Evolutionary conservation across 2,329 filamentous ascomycete genomes (phyloP).

Genomic region (Aspergillus luchuensis): DNA sequence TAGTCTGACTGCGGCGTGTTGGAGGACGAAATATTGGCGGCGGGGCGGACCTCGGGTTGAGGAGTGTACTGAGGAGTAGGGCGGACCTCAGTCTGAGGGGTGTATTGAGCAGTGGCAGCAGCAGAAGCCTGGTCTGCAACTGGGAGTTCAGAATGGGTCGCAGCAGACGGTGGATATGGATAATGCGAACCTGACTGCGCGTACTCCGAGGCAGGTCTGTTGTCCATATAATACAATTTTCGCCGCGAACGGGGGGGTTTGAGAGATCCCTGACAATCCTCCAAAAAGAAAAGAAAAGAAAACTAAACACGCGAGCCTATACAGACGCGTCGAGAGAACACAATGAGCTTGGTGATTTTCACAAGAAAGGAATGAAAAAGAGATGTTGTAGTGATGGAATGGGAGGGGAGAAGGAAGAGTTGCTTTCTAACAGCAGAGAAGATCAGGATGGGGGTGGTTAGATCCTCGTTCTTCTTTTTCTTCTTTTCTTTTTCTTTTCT

Average conservation of each 20-base stretch:
- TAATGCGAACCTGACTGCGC: conserved; percentile 82
- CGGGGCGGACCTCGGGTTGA: conserved; percentile 74
- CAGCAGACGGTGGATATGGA: conserved; percentile 56
- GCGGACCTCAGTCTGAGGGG: conserved; percentile 42
- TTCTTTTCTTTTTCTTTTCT: background rate
- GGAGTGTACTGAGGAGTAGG: conserved; percentile 70
- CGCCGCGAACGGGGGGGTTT: conserved; percentile 21
- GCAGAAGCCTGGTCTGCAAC: conserved; percentile 89
- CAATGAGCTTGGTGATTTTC: conserved; percentile 33
- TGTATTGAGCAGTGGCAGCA: conserved; percentile 56
- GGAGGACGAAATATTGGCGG: conserved; percentile 69
- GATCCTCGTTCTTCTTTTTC: background rate
- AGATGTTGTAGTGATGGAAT: conserved; percentile 9
- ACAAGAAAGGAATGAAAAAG: conserved; percentile 15
- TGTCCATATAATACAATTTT: conserved; percentile 56
- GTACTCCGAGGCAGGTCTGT: conserved; percentile 70
- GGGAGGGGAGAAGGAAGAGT: conserved; percentile 16
- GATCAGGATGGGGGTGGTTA: conserved; percentile 9
- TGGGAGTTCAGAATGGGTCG: conserved; percentile 78
- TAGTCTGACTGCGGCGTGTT: conserved; percentile 89
- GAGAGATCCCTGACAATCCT: conserved; percentile 26
- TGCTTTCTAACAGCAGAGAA: background rate
- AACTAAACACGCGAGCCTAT: conserved; percentile 26
- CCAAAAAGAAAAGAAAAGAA: conserved; percentile 12
- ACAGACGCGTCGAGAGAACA: conserved; percentile 34